phyloP scores from a whole-genome alignment of 192 early-diverging fungal species.

The Geosiphon pyriformis region DNA sequence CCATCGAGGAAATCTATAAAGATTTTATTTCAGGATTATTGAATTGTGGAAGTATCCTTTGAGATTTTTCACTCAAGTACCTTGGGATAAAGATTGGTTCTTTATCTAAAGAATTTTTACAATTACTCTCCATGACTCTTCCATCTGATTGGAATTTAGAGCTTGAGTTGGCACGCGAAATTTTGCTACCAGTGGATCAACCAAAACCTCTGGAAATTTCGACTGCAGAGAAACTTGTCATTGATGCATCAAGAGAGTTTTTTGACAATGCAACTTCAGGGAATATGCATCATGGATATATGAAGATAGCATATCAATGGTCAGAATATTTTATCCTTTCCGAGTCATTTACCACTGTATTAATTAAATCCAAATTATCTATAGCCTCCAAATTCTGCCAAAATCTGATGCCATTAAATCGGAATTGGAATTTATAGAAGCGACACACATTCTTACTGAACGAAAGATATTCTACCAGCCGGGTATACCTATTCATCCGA shows the following conservation, averaged over 20 bases:
- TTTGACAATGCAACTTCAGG: conserved; percentile 69
- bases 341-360: not conserved
- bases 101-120: not conserved
- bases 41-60: conserved; percentile 53
- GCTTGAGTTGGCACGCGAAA: conserved; percentile 52
- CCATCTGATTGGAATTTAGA: conserved; percentile 27
- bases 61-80: not conserved
- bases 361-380: not conserved
- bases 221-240: conserved; percentile 53
- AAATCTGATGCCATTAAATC: conserved; percentile 44
- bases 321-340: conserved; percentile 25
- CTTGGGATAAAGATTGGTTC: too few species aligned
- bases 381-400: conserved; percentile 58
- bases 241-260: conserved; percentile 66
- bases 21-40: conserved; percentile 55
- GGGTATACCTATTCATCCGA: conserved; percentile 54
- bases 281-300: conserved; percentile 55
- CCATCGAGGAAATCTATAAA: conserved; percentile 52
- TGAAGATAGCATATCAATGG: conserved; percentile 74
- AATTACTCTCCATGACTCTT: not conserved
- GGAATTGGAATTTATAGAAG: conserved; percentile 67
- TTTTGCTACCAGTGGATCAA: conserved; percentile 40
- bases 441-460: conserved; percentile 55
- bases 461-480: conserved; percentile 44
- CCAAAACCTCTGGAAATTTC: conserved; percentile 36